These are phyloP conservation scores for Fusarium veterinarium DNA, from an alignment of 2,329 filamentous ascomycete species.

Conservation along the genomic window DNA sequence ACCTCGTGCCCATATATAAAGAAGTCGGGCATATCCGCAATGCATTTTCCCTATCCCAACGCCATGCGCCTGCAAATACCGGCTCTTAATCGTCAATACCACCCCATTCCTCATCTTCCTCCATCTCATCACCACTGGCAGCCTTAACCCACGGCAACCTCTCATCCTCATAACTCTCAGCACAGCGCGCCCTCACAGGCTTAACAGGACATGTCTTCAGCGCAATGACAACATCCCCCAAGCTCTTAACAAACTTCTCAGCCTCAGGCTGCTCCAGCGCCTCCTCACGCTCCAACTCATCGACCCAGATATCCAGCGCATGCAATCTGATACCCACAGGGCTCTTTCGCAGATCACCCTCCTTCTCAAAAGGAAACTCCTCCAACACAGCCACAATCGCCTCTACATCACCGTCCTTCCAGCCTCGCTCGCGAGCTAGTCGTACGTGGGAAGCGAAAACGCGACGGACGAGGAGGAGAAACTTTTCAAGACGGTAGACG, in stretches of 20 bases:
- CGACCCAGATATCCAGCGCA: conserved; percentile 89
- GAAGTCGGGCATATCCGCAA: conserved; percentile 9
- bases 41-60: conserved; percentile 41
- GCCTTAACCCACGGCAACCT: conserved; percentile 70
- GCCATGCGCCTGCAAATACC: conserved; percentile 40
- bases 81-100: conserved; percentile 72
- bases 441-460: conserved; percentile 78
- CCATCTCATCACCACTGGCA: conserved; percentile 48
- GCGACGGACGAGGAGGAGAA: conserved; percentile 83
- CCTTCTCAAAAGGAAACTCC: conserved; percentile 50
- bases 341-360: conserved; percentile 65
- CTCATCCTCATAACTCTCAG: conserved; percentile 78
- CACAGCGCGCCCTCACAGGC: conserved; percentile 75
- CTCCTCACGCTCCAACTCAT: conserved; percentile 82
- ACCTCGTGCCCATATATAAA: conserved; percentile 33
- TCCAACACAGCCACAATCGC: conserved; percentile 45
- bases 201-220: conserved; percentile 74
- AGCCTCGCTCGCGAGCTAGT: conserved; percentile 53
- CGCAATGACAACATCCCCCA: conserved; percentile 67
- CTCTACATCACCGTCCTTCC: conserved; percentile 47
- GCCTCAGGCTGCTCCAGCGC: conserved; percentile 56
- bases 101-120: conserved; percentile 67
- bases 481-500: conserved; percentile 89
- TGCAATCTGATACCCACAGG: conserved; percentile 90
- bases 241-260: conserved; percentile 61